These are phyloP conservation scores for Typha latifolia DNA, from an alignment of 176 grass and related monocot genomes.

Conservation along the genomic window DNA sequence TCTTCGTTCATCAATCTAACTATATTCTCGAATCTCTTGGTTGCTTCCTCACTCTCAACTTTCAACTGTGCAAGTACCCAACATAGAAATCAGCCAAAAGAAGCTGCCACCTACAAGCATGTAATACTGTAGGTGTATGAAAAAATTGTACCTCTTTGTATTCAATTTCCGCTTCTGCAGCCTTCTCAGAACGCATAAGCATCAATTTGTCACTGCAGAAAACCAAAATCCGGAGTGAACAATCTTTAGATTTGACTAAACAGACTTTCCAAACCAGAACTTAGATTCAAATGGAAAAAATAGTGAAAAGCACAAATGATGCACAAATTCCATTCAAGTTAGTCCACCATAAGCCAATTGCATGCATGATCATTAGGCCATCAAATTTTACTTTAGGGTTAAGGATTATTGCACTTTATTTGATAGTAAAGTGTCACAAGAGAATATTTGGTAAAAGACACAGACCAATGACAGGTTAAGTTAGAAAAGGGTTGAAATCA, in stretches of 20 bases:
- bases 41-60: constrained; percentile 78
- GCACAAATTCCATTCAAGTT: neutral
- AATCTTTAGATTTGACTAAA: neutral
- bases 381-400: too few relatives aligned
- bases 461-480: too few relatives aligned
- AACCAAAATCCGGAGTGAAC: constrained; percentile 11
- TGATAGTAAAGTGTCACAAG: too few relatives aligned
- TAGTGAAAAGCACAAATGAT: neutral
- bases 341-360: neutral
- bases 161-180: constrained; percentile 60
- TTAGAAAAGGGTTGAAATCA: too few relatives aligned
- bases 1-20: constrained; percentile 88
- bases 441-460: too few relatives aligned
- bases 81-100: constrained; percentile 19
- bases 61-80: constrained; percentile 56
- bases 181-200: constrained; percentile 78
- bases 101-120: neutral
- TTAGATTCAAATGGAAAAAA: neutral
- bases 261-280: neutral
- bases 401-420: too few relatives aligned
- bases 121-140: constrained; percentile 5
- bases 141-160: constrained; percentile 59
- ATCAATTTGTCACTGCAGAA: constrained; percentile 78
- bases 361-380: neutral
- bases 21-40: constrained; percentile 68